phyloP scores from a whole-genome alignment of 2,329 filamentous ascomycete genomes.

The Monosporascus ibericus region DNA sequence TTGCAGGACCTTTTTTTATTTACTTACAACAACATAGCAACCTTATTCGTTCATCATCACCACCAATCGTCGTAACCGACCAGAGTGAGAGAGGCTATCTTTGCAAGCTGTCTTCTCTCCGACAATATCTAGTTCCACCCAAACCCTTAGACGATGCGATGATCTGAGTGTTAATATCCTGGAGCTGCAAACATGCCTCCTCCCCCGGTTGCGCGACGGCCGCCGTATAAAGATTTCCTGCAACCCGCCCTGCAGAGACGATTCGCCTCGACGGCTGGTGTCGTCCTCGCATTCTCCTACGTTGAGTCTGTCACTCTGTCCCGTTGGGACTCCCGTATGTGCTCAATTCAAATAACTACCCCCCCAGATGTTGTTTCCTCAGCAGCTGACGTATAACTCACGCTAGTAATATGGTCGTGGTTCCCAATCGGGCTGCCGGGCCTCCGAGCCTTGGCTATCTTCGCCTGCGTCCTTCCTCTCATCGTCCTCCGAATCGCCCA shows the following conservation, averaged over 20 bases:
- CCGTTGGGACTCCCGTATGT: slow-evolving; percentile 62
- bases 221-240: slow-evolving; percentile 79
- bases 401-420: slow-evolving; percentile 74
- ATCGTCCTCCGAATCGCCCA: slow-evolving; percentile 83
- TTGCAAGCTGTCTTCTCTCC: slow-evolving; percentile 6
- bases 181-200: slow-evolving; percentile 47
- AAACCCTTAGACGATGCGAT: slow-evolving; percentile 8
- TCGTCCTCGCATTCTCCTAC: slow-evolving; percentile 68
- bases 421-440: slow-evolving; percentile 74
- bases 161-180: slow-evolving; percentile 29
- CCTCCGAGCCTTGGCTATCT: slow-evolving; percentile 68
- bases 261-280: slow-evolving; percentile 70
- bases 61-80: background rate
- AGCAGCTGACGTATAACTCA: slow-evolving; percentile 1
- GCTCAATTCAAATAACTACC: background rate
- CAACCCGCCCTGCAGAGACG: slow-evolving; percentile 82
- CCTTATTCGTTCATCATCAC: background rate
- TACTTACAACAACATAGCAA: slow-evolving; percentile 20
- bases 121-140: background rate
- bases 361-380: background rate
- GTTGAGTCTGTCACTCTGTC: slow-evolving; percentile 64
- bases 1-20: slow-evolving; percentile 13
- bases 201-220: slow-evolving; percentile 46
- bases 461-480: slow-evolving; percentile 67
- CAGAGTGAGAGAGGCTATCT: slow-evolving; percentile 3